A percentile compares a stretch with the other conserved stretches of the same genome.
phyloP scores from a whole-genome alignment of 2,329 filamentous ascomycete species.

The Keithomyces neogunnii region DNA sequence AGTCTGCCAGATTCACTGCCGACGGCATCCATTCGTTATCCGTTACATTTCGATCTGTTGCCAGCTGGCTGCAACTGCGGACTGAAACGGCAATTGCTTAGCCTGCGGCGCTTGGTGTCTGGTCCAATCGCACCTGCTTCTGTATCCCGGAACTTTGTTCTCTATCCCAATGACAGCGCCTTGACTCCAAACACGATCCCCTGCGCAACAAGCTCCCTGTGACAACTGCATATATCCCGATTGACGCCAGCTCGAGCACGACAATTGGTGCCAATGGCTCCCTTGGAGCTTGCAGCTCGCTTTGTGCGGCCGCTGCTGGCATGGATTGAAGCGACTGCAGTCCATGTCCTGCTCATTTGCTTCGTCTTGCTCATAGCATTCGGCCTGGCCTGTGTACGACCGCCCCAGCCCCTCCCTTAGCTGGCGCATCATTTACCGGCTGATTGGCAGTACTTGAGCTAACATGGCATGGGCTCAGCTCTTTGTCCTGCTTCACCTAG shows the following conservation, averaged over 20 bases:
- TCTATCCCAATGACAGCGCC: not conserved
- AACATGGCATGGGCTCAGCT: constrained; percentile 23
- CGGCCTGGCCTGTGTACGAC: constrained; percentile 29
- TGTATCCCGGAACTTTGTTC: not conserved
- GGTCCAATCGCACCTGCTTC: not conserved
- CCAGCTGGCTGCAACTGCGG: not conserved
- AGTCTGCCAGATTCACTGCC: too few species aligned
- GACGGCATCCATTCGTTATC: too few species aligned
- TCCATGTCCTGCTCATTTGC: constrained; percentile 28
- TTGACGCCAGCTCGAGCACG: not conserved
- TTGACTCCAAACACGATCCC: not conserved
- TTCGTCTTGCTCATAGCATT: constrained; percentile 23
- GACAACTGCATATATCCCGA: not conserved
- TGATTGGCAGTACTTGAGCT: constrained; percentile 1
- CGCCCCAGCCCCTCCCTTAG: not conserved
- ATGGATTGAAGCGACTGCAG: constrained; percentile 28
- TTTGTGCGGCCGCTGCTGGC: constrained; percentile 26
- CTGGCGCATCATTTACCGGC: too few species aligned
- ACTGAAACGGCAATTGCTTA: not conserved
- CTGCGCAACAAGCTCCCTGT: constrained; percentile 1
- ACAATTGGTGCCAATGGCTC: constrained; percentile 9
- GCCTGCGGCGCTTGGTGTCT: too few species aligned
- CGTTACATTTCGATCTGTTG: not conserved
- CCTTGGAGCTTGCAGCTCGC: constrained; percentile 22
- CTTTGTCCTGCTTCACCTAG: constrained; percentile 60